Conservation (phyloP, 2,329 filamentous ascomycete species). For the Alternaria angustiovoidea region DNA sequence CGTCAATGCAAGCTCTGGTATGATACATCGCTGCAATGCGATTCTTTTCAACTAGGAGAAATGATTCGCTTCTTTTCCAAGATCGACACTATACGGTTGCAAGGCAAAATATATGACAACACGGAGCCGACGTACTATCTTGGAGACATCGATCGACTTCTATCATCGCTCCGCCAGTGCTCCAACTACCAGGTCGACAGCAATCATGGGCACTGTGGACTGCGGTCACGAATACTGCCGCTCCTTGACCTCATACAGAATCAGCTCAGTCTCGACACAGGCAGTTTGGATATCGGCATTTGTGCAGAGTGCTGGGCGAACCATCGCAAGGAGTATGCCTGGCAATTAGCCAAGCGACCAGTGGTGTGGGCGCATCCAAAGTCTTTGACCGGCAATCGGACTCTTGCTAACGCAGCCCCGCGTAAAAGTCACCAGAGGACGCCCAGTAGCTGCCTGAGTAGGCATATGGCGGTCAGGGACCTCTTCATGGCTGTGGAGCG, state of each 20-base stretch:
- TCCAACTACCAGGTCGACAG: constrained; percentile 78
- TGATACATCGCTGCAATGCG: constrained; percentile 74
- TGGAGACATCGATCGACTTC: constrained; percentile 68
- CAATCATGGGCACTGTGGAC: constrained; percentile 76
- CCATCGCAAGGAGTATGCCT: constrained; percentile 52
- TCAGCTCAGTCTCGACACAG: constrained; percentile 45
- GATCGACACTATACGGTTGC: constrained; percentile 67
- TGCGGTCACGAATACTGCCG: constrained; percentile 70
- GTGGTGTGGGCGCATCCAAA: constrained; percentile 51
- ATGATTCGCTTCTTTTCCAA: constrained; percentile 75
- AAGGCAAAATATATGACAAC: constrained; percentile 53
- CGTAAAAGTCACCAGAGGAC: constrained; percentile 34
- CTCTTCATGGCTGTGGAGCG: constrained; percentile 52
- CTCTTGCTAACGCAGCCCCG: constrained; percentile 18
- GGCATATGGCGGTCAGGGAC: constrained; percentile 46
- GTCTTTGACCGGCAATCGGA: constrained; percentile 28
- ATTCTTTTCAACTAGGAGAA: constrained; percentile 80
- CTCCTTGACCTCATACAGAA: constrained; percentile 70
- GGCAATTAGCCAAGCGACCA: constrained; percentile 56
- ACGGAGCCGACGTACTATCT: constrained; percentile 59
- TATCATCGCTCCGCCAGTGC: constrained; percentile 69
- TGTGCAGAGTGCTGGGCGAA: constrained; percentile 57
- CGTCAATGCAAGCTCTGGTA: constrained; percentile 77
- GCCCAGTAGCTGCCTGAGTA: constrained; percentile 42
- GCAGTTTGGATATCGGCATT: constrained; percentile 52